A percentile compares a stretch with the other conserved stretches of the same genome.
These are phyloP conservation scores for Candida coquimbonensis DNA, from an alignment of 805 yeast genomes.

Conservation along the genomic window DNA sequence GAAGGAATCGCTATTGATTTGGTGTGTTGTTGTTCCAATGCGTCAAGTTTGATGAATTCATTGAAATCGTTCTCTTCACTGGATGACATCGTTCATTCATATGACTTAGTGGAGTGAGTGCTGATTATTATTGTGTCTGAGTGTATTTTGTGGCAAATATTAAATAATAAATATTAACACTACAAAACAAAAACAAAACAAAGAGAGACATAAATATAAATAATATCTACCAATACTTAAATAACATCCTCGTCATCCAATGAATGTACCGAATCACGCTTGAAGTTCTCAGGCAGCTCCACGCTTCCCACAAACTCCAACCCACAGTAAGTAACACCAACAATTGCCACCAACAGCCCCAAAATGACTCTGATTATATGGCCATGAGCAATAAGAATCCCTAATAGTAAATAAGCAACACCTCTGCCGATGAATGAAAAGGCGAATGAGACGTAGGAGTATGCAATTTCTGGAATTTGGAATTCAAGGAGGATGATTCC, in stretches of 20 bases:
- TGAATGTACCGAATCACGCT: slow-evolving; percentile 34
- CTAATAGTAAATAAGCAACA: slow-evolving; percentile 45
- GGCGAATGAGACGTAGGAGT: slow-evolving; percentile 54
- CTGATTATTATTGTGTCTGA: too few relatives aligned
- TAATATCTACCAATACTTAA: neutral
- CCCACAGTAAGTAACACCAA: slow-evolving; percentile 53
- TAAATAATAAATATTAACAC: neutral
- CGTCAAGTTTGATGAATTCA: neutral
- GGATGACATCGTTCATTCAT: too few relatives aligned
- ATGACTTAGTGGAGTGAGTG: too few relatives aligned
- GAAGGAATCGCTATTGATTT: neutral
- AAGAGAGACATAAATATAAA: neutral
- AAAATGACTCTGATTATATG: slow-evolving; percentile 49
- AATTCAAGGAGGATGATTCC: slow-evolving; percentile 37
- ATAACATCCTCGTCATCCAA: slow-evolving; percentile 28
- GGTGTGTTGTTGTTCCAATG: neutral
- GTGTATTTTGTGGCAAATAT: too few relatives aligned
- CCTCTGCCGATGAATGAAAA: slow-evolving; percentile 72
- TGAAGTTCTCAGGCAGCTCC: slow-evolving; percentile 80
- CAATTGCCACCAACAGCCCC: slow-evolving; percentile 49
- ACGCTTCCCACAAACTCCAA: slow-evolving; percentile 70
- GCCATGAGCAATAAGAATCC: slow-evolving; percentile 42
- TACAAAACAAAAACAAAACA: neutral
- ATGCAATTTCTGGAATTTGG: slow-evolving; percentile 49
- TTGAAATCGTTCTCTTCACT: too few relatives aligned